Evolutionary conservation across 306 rosid species (phyloP), one percentile per base, ranked within the genome.

Genomic region (Pueraria montana): DNA sequence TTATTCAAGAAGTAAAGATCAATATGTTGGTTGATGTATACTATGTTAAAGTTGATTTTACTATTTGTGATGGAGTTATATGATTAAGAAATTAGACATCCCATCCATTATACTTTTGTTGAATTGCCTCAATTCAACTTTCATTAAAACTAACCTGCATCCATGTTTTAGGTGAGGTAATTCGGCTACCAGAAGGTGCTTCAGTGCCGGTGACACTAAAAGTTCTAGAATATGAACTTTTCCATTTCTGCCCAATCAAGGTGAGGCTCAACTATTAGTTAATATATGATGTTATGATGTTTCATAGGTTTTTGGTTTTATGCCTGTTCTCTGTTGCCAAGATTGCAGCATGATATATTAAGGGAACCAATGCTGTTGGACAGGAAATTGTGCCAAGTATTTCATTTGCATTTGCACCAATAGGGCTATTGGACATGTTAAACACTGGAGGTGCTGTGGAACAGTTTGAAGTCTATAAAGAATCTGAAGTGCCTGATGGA

Each of bases 201-300:
- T 92, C 98, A 0, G 32, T 96, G 73, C 99, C 97, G 0, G 92
- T 94, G 81, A 91, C 96, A 0, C 91, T 96, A 14, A 82, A 88
- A 66, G 98, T 88, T 52, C 89, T 96, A n/a, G 99, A 94, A 70
- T 94, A 90, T 74, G 99, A 94, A 82, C 93, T 96, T 30, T 94
- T 87, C 90, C 98, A 94, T 81, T 84, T 94, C 90, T 90, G 90
- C 79, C 99, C 97, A 38, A 74, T 96, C 77, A 87, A 86, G 83
- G 99, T 92, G 70, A 76, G 88, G 17, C 8, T 58, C 38, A 24
- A 18, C 26, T 40, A 10, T 50, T 16, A 20, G n/a, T 27, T 27
- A 27, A 27, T 27, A 3, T 27, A 27, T 27, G 32, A 27, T 27
- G 56, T 21, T 10, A 30, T 32, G 36, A 14, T 14, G 32, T 20